Evolutionary conservation across 129 eudicot species (phyloP).

Genomic region (Solidago caesia): DNA sequence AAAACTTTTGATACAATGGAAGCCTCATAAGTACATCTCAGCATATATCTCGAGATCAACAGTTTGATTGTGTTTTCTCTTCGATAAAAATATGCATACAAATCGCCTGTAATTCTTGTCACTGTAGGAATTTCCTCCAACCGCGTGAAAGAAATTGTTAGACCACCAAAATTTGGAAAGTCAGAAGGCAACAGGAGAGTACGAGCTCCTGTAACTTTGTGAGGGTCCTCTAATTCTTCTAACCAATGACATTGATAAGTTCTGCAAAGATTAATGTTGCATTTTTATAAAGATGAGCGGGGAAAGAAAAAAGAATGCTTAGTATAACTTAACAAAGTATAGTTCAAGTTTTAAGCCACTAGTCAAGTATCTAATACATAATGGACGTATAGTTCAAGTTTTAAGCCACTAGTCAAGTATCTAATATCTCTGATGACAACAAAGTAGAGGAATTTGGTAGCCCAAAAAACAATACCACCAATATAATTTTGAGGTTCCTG

Average conservation of each 20-base stretch:
- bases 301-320: neutral
- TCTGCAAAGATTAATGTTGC: conserved; percentile 44
- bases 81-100: conserved; percentile 14
- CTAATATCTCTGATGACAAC: too few species aligned
- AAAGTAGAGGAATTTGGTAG: too few species aligned
- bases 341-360: neutral
- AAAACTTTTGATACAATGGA: conserved; percentile 16
- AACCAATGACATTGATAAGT: conserved; percentile 47
- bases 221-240: conserved; percentile 85
- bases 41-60: conserved; percentile 12
- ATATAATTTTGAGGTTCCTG: too few species aligned
- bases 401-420: neutral
- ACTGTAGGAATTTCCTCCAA: conserved; percentile 16
- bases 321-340: neutral
- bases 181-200: conserved; percentile 91
- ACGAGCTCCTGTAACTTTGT: conserved; percentile 69
- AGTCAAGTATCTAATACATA: neutral
- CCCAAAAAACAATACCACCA: too few species aligned
- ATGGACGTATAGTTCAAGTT: neutral
- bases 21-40: conserved; percentile 27
- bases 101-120: conserved; percentile 12
- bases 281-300: neutral
- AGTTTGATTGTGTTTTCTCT: conserved; percentile 15
- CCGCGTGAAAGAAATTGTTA: conserved; percentile 7
- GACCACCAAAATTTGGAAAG: conserved; percentile 18